These are phyloP conservation scores for Fraxinus platypoda DNA, from an alignment of 305 asterid genomes.

Conservation along the genomic window DNA sequence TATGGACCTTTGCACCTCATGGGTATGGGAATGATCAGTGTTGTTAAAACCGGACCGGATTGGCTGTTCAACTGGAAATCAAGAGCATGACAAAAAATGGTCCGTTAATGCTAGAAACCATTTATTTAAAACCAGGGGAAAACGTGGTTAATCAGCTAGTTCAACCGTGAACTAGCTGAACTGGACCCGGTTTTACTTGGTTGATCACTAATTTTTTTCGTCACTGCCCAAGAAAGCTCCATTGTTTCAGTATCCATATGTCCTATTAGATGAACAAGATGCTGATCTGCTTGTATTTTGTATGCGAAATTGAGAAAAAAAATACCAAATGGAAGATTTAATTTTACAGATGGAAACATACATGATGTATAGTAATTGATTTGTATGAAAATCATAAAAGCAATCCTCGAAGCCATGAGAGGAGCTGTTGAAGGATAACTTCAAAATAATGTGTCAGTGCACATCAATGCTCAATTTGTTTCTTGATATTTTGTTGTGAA, in stretches of 20 bases:
- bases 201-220: no score
- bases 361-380: background rate
- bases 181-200: background rate
- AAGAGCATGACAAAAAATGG: background rate
- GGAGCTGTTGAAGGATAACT: background rate
- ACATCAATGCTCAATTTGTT: background rate
- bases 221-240: background rate
- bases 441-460: background rate
- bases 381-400: background rate
- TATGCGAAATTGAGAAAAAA: background rate
- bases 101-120: background rate
- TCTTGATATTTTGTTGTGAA: background rate
- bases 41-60: background rate
- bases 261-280: background rate
- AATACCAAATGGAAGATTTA: background rate
- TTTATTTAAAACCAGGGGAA: background rate
- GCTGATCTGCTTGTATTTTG: background rate
- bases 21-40: background rate
- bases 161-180: background rate
- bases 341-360: background rate
- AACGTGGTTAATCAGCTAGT: background rate
- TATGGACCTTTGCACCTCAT: background rate
- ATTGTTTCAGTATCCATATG: background rate
- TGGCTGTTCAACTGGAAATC: background rate
- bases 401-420: background rate